Conservation (phyloP, 345 rosid species). For the Salix viminalis region DNA sequence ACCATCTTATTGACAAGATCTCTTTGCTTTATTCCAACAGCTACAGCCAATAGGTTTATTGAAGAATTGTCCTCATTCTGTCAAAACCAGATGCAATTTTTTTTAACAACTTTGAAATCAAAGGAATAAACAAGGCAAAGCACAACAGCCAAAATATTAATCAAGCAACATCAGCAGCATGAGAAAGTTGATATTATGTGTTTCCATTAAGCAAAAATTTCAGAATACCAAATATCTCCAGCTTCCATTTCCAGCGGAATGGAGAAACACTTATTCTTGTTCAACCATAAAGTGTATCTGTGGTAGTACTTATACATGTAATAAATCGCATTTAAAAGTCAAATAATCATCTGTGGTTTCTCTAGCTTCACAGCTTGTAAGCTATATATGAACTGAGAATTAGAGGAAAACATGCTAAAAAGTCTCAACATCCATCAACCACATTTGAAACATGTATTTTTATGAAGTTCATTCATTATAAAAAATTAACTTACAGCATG, state of each 20-base stretch:
- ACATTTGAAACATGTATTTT: too few species aligned
- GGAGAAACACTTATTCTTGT: background rate
- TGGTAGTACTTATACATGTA: too few species aligned
- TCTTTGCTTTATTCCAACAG: slow-evolving; percentile 61
- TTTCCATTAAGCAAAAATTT: background rate
- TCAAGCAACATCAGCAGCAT: background rate
- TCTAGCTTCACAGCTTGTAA: too few species aligned
- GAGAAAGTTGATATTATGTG: background rate
- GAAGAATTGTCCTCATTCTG: slow-evolving; percentile 30
- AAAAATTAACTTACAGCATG: too few species aligned
- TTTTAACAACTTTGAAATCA: background rate
- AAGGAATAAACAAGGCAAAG: background rate
- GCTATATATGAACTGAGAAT: too few species aligned
- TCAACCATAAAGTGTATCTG: too few species aligned
- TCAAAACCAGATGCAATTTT: slow-evolving; percentile 3
- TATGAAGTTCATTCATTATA: too few species aligned
- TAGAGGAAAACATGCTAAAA: too few species aligned
- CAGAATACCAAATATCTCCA: background rate
- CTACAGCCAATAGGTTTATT: slow-evolving; percentile 40
- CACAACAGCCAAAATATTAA: background rate
- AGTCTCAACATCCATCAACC: too few species aligned
- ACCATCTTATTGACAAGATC: slow-evolving; percentile 51
- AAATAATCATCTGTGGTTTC: too few species aligned
- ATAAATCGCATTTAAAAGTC: too few species aligned
- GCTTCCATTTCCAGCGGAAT: background rate